A percentile compares a stretch with the other conserved stretches of the same genome.
These are phyloP conservation scores for Lomentospora prolificans DNA, from an alignment of 2,329 filamentous ascomycete species.

Conservation along the genomic window DNA sequence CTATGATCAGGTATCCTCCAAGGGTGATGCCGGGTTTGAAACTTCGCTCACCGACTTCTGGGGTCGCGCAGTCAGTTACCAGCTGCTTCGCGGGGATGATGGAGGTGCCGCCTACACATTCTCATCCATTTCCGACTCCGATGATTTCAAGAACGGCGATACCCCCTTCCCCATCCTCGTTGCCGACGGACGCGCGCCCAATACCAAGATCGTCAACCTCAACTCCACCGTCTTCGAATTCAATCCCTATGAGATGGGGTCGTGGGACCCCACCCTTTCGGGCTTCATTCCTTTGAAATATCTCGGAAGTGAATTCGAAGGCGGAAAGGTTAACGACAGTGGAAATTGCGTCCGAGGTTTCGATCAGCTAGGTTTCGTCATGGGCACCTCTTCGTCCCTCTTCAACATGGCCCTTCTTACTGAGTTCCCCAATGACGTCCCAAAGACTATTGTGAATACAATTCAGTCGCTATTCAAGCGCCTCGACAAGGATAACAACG, in stretches of 20 bases:
- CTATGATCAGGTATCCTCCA: constrained; percentile 23
- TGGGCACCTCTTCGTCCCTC: constrained; percentile 72
- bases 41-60: constrained; percentile 80
- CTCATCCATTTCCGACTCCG: constrained; percentile 52
- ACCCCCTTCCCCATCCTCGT: constrained; percentile 40
- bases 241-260: constrained; percentile 56
- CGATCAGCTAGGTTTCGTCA: constrained; percentile 69
- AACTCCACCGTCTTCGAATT: constrained; percentile 58
- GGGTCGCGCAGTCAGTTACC: constrained; percentile 77
- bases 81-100: constrained; percentile 66
- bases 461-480: constrained; percentile 38
- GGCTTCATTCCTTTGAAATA: constrained; percentile 52
- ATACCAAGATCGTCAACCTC: constrained; percentile 30
- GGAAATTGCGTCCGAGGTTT: constrained; percentile 50
- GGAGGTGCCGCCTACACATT: constrained; percentile 73
- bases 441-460: constrained; percentile 30
- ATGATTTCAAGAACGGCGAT: constrained; percentile 29
- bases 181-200: constrained; percentile 36
- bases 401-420: constrained; percentile 74
- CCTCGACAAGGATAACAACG: constrained; percentile 53
- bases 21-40: constrained; percentile 31
- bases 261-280: constrained; percentile 47
- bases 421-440: constrained; percentile 25
- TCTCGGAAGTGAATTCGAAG: constrained; percentile 47
- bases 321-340: constrained; percentile 35